Conservation (phyloP, 2,329 filamentous ascomycete genomes). For the Ceratocystis lukuohia region DNA sequence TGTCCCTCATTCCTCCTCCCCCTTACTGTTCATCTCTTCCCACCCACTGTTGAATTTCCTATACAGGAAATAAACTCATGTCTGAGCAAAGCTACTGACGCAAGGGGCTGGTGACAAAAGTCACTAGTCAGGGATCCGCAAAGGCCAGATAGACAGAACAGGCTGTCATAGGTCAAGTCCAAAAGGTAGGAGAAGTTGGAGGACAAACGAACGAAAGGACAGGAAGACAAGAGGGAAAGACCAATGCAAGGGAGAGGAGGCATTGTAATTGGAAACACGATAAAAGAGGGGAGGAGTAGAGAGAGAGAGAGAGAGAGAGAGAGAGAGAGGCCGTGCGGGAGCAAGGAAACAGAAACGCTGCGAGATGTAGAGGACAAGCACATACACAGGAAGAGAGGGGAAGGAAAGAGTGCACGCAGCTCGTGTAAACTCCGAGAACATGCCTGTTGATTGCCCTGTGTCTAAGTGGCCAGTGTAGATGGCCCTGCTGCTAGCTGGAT, state of each 20-base stretch:
- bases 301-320: no score
- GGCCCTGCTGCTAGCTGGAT: no score
- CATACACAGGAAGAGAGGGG: no score
- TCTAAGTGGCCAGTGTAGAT: no score
- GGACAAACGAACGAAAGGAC: background rate
- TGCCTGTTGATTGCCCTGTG: no score
- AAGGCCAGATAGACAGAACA: background rate
- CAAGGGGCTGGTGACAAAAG: conserved; percentile 7
- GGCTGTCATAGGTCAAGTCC: background rate
- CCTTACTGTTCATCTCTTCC: background rate
- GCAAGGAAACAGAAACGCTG: no score
- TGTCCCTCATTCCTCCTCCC: background rate
- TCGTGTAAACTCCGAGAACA: no score
- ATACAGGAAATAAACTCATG: background rate
- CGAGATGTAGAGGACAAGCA: no score
- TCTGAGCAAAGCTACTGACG: background rate
- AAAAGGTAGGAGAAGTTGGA: background rate
- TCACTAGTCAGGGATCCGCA: background rate
- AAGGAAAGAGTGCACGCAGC: no score
- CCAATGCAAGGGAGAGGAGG: background rate
- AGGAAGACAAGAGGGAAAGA: background rate
- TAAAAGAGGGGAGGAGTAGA: no score
- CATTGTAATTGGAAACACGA: no score
- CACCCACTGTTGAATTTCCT: background rate
- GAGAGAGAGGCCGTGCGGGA: no score